phyloP scores from a whole-genome alignment of 2,329 filamentous ascomycete genomes.

The Aspergillus eucalypticola region DNA sequence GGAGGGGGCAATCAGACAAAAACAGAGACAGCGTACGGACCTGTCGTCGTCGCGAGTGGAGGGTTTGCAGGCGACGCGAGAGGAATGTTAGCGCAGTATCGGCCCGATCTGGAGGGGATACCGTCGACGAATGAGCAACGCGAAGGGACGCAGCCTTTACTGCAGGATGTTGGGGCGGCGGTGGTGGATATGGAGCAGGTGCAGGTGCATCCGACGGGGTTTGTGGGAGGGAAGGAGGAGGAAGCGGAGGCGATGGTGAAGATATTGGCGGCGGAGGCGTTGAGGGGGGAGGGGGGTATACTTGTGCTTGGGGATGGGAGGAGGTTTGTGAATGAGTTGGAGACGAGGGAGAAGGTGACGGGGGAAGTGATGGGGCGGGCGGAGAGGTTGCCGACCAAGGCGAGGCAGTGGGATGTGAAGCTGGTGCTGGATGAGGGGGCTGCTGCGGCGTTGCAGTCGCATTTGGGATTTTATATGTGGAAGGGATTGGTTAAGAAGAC shows the following conservation, averaged over 20 bases:
- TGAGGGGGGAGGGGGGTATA: conserved; percentile 64
- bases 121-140: conserved; percentile 65
- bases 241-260: conserved; percentile 53
- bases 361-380: conserved; percentile 50
- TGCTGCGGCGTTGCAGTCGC: conserved; percentile 53
- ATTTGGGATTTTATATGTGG: conserved; percentile 64
- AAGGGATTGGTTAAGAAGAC: conserved; percentile 62
- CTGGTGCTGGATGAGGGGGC: conserved; percentile 62
- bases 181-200: conserved; percentile 53
- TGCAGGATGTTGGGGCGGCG: conserved; percentile 43
- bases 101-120: conserved; percentile 60
- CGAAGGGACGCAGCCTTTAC: conserved; percentile 54
- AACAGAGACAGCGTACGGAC: conserved; percentile 46
- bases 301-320: conserved; percentile 49
- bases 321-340: conserved; percentile 64
- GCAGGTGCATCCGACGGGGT: conserved; percentile 66
- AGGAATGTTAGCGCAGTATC: conserved; percentile 57
- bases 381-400: conserved; percentile 22
- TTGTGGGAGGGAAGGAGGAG: conserved; percentile 54
- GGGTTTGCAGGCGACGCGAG: conserved; percentile 64
- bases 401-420: conserved; percentile 60
- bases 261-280: conserved; percentile 64
- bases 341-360: conserved; percentile 60
- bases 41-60: conserved; percentile 62
- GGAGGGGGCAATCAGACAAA: conserved; percentile 31